A percentile compares a stretch with the other conserved stretches of the same genome.
phyloP scores from a whole-genome alignment of 202 grass and related monocot genomes.

The Setaria italica region DNA sequence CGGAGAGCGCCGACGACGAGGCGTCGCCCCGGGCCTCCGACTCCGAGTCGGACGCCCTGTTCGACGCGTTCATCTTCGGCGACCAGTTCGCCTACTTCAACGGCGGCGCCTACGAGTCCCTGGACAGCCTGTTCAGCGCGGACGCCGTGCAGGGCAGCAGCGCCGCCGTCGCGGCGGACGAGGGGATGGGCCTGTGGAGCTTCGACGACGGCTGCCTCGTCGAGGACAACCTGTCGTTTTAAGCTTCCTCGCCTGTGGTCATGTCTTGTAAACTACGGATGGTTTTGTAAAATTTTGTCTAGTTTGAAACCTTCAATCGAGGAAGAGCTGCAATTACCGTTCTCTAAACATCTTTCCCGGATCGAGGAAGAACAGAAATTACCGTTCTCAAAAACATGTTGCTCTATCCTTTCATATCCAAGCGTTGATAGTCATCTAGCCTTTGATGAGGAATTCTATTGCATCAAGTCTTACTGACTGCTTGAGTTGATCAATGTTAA shows the following conservation, averaged over 20 bases:
- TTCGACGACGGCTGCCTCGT: slow-evolving; percentile 66
- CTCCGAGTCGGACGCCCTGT: slow-evolving; percentile 42
- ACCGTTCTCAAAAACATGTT: slow-evolving; percentile 27
- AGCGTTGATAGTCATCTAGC: neutral
- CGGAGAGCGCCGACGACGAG: slow-evolving; percentile 4
- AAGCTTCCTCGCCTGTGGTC: neutral
- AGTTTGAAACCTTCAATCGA: neutral
- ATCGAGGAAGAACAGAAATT: neutral
- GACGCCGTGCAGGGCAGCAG: slow-evolving; percentile 49
- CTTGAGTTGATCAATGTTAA: too few relatives aligned
- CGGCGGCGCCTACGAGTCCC: slow-evolving; percentile 53
- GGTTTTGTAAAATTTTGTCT: neutral
- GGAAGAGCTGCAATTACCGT: neutral
- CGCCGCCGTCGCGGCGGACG: neutral
- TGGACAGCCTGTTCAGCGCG: slow-evolving; percentile 63
- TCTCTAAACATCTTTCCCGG: neutral
- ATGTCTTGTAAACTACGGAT: slow-evolving; percentile 44
- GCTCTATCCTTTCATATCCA: neutral
- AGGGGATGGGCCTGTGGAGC: slow-evolving; percentile 49
- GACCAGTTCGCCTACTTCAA: slow-evolving; percentile 50
- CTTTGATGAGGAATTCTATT: too few relatives aligned
- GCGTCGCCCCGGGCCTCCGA: slow-evolving; percentile 10
- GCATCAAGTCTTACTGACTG: too few relatives aligned
- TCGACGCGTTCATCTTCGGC: slow-evolving; percentile 49
- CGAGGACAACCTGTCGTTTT: slow-evolving; percentile 48